Base-by-base conservation (phyloP, 768 basidiomycete genomes). In the Mycena galopus region DNA sequence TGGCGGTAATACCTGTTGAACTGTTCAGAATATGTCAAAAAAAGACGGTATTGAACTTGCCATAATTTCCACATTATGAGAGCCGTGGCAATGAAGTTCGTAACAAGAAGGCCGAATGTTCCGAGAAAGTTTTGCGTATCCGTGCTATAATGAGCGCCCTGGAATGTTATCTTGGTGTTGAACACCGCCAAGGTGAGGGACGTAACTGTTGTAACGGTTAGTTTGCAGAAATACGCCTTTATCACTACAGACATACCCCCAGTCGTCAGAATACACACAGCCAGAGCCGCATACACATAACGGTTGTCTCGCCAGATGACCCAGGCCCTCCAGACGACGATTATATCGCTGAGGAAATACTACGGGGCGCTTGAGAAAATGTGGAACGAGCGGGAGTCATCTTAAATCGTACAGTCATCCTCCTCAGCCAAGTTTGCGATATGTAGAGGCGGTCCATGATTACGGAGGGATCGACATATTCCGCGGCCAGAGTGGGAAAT, bases 321-420 rank as follows among this genome's bases (percentile, higher is more conserved):
- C 71, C 68, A 77, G 21, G 76, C 73, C 4, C 76, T 42, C 76
- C 76, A 77, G 14, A 75, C 68, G 23, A 77, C 76, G 39, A 76
- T 76, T 10, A 72, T 44, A n/a, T 76, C 75, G 44, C 73, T 71
- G 19, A 76, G 63, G 32, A 76, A 71, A 37, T 74, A 76, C 73
- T 75, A 27, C 4, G 0, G 35, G 29, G n/a, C n/a, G 5, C 6
- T 4, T 32, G 19, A 50, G 44, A 53, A 4, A 55, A 33, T 12
- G 29, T 16, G 32, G n/a, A 7, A 21, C 32, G 21, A n/a, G n/a
- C n/a, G n/a, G n/a, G 44, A 10, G n/a, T n/a, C 17, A 39, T 39
- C 14, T 16, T 29, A 17, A 14, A 14, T 39, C 60, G 35, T 29
- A 72, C 71, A 4, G 63, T 71, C 16, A 71, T 23, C 12, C 73